A percentile compares a stretch with the other conserved stretches of the same genome.
phyloP scores from a whole-genome alignment of 2,329 filamentous ascomycete species.

The Fusarium transvaalense region DNA sequence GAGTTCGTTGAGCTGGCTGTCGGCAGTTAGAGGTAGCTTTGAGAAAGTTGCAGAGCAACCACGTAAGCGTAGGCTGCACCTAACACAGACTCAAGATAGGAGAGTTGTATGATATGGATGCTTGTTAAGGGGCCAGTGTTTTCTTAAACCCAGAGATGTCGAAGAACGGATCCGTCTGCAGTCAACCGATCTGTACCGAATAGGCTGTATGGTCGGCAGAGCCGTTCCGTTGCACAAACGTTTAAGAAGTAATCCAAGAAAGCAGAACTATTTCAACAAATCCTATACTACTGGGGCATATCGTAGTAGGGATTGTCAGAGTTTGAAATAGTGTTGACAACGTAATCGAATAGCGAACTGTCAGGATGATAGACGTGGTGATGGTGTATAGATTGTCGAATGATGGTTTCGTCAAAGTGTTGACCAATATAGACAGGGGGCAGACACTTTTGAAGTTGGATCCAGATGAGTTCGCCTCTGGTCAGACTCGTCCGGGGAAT shows the following conservation, averaged over 20 bases:
- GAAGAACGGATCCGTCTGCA: background rate
- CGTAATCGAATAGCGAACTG: background rate
- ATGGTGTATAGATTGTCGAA: background rate
- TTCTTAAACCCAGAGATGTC: background rate
- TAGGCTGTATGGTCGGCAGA: background rate
- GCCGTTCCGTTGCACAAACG: background rate
- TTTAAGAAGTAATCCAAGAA: background rate
- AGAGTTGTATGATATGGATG: background rate
- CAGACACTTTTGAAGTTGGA: background rate
- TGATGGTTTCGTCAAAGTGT: background rate
- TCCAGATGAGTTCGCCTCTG: constrained; percentile 12
- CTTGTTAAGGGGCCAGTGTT: background rate
- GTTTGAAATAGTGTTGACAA: constrained; percentile 1
- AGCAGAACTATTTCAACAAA: background rate
- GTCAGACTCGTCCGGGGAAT: constrained; percentile 7
- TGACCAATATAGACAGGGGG: constrained; percentile 5
- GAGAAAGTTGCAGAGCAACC: constrained; percentile 12
- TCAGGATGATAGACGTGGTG: background rate
- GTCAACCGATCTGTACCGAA: background rate
- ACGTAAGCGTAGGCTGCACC: background rate
- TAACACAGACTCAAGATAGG: background rate
- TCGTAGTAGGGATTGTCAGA: constrained; percentile 12
- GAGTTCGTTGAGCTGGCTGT: background rate
- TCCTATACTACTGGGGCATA: constrained; percentile 27
- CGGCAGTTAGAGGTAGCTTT: background rate